Evolutionary conservation across 2,329 filamentous ascomycete species (phyloP).

Genomic region (Aphanoascus verrucosus): DNA sequence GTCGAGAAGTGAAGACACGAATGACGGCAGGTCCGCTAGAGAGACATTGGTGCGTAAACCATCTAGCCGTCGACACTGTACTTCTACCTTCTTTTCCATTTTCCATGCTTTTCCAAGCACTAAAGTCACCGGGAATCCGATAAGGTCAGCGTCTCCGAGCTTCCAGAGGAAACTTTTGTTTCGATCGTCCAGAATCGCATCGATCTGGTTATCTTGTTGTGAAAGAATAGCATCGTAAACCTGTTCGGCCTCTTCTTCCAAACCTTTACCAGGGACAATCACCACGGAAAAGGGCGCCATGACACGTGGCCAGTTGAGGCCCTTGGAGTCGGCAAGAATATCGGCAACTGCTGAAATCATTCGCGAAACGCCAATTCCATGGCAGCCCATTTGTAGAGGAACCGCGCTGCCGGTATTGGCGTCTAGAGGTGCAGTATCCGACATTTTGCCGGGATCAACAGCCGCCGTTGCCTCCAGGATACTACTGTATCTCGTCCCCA

Average conservation of each 20-base stretch:
- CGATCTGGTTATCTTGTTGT: slow-evolving; percentile 33
- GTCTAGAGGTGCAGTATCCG: not conserved
- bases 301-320: slow-evolving; percentile 75
- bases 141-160: slow-evolving; percentile 74
- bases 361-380: slow-evolving; percentile 86
- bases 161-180: slow-evolving; percentile 66
- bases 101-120: slow-evolving; percentile 65
- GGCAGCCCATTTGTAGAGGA: slow-evolving; percentile 85
- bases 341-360: slow-evolving; percentile 81
- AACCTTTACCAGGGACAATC: slow-evolving; percentile 45
- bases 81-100: slow-evolving; percentile 50
- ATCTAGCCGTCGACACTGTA: slow-evolving; percentile 63
- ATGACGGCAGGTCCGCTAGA: slow-evolving; percentile 39
- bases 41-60: slow-evolving; percentile 49
- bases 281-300: slow-evolving; percentile 77
- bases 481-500: slow-evolving; percentile 77
- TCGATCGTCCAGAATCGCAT: slow-evolving; percentile 66
- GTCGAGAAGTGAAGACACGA: slow-evolving; percentile 41
- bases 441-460: slow-evolving; percentile 26
- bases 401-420: slow-evolving; percentile 23
- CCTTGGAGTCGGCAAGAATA: slow-evolving; percentile 57
- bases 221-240: slow-evolving; percentile 54
- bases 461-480: slow-evolving; percentile 57
- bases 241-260: slow-evolving; percentile 40
- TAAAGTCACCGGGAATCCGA: slow-evolving; percentile 77